phyloP scores from a whole-genome alignment of 805 yeast genomes.

The Lipomyces anomalus region DNA sequence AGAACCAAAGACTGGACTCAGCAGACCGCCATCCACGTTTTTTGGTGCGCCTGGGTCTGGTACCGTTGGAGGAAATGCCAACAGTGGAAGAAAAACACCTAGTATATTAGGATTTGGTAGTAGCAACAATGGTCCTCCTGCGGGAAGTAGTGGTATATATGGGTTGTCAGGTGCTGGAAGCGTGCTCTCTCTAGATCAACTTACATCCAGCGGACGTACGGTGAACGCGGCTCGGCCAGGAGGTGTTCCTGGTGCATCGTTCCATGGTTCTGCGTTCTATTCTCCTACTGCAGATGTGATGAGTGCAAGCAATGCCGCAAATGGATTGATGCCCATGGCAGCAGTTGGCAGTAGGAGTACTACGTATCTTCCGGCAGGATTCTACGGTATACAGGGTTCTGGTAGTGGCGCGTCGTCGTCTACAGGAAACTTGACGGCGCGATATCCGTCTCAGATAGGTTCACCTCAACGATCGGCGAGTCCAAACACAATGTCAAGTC shows the following conservation, averaged over 20 bases:
- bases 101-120: not conserved
- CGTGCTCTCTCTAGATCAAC: slow-evolving; percentile 16
- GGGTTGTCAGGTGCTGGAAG: slow-evolving; percentile 11
- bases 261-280: slow-evolving; percentile 45
- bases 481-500: slow-evolving; percentile 1
- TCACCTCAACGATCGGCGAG: slow-evolving; percentile 6
- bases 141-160: too few relatives aligned
- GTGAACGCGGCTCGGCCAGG: slow-evolving; percentile 16
- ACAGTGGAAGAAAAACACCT: not conserved
- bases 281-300: slow-evolving; percentile 77
- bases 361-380: slow-evolving; percentile 22
- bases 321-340: slow-evolving; percentile 31
- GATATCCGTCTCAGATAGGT: slow-evolving; percentile 4
- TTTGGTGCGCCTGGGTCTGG: too few relatives aligned
- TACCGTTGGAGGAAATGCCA: not conserved
- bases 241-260: slow-evolving; percentile 21
- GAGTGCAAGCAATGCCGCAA: slow-evolving; percentile 35
- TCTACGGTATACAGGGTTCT: slow-evolving; percentile 9
- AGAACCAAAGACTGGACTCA: slow-evolving; percentile 21
- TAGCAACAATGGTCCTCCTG: not conserved
- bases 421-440: slow-evolving; percentile 2
- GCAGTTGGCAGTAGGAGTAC: slow-evolving; percentile 10
- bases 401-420: slow-evolving; percentile 3
- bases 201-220: slow-evolving; percentile 15
- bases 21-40: slow-evolving; percentile 11